phyloP scores from a whole-genome alignment of 805 yeast species.

The Hemisphaericaspora nanyangensis region DNA sequence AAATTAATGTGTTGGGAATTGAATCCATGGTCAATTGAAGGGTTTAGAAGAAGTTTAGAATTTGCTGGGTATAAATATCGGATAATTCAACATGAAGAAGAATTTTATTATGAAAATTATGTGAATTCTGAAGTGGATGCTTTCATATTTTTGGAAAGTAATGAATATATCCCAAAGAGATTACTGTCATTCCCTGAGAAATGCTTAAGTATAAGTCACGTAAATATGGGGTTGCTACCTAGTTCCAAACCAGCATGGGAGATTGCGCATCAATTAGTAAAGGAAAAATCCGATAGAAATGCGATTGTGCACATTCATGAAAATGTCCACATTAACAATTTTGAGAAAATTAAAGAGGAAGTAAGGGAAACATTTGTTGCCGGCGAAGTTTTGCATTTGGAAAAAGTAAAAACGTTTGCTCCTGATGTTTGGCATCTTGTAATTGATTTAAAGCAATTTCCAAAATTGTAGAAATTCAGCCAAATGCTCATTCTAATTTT shows the following conservation, averaged over 20 bases:
- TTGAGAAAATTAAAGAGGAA: conserved; percentile 22
- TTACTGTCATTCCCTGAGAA: conserved; percentile 13
- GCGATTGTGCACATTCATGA: conserved; percentile 67
- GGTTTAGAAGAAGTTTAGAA: conserved; percentile 53
- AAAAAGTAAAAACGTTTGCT: conserved; percentile 77
- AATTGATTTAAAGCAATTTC: conserved; percentile 18
- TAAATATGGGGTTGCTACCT: conserved; percentile 80
- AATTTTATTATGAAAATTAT: conserved; percentile 20
- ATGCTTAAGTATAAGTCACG: conserved; percentile 44
- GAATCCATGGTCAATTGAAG: conserved; percentile 81
- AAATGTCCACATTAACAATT: conserved; percentile 49
- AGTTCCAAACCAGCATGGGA: conserved; percentile 62
- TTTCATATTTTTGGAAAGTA: conserved; percentile 61
- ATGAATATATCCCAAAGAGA: conserved; percentile 47
- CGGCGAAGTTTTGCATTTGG: conserved; percentile 38
- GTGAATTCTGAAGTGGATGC: conserved; percentile 23
- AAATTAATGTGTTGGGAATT: conserved; percentile 73
- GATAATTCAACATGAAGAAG: conserved; percentile 25
- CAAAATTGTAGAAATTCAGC: no score
- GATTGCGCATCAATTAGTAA: conserved; percentile 28
- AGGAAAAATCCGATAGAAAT: conserved; percentile 3
- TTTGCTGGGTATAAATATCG: conserved; percentile 40
- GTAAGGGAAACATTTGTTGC: conserved; percentile 10
- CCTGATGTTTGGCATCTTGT: conserved; percentile 84
- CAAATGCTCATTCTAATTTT: no score